Conservation (phyloP, 1,284 basidiomycete genomes). For the Ceraceosorus bombacis region DNA sequence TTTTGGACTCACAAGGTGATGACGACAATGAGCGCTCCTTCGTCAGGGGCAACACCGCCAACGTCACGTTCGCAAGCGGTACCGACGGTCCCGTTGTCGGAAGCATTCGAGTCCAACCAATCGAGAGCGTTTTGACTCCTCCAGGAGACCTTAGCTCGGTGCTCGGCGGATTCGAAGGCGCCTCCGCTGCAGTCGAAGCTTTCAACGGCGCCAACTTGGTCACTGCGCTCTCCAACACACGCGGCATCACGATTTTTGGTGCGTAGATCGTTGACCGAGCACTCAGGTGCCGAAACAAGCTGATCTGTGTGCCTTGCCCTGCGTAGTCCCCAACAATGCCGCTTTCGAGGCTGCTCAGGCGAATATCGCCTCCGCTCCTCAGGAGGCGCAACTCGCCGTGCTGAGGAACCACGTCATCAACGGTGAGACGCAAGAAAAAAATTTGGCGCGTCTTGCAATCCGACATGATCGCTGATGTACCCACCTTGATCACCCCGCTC, state of each 20-base stretch:
- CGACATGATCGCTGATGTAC: too few relatives aligned
- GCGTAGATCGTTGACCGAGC: too few relatives aligned
- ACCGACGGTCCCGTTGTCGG: slow-evolving; percentile 53
- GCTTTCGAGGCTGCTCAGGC: slow-evolving; percentile 49
- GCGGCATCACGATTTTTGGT: slow-evolving; percentile 63
- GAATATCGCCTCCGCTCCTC: slow-evolving; percentile 53
- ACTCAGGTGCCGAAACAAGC: too few relatives aligned
- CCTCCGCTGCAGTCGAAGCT: slow-evolving; percentile 44
- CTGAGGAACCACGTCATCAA: slow-evolving; percentile 57
- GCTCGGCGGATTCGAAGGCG: slow-evolving; percentile 16
- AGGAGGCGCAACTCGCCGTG: slow-evolving; percentile 56
- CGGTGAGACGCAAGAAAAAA: slow-evolving; percentile 29
- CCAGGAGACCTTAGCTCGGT: slow-evolving; percentile 35
- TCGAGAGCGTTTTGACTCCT: slow-evolving; percentile 53
- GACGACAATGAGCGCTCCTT: slow-evolving; percentile 3
- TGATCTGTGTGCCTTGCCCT: too few relatives aligned
- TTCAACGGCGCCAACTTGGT: slow-evolving; percentile 51
- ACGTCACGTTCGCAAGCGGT: slow-evolving; percentile 22
- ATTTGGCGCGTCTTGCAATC: too few relatives aligned
- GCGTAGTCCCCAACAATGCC: slow-evolving; percentile 52
- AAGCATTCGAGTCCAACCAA: slow-evolving; percentile 42
- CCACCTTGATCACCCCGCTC: too few relatives aligned
- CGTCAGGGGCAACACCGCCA: slow-evolving; percentile 47
- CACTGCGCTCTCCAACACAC: slow-evolving; percentile 49
- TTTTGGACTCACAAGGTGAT: slow-evolving; percentile 52